A percentile compares a stretch with the other conserved stretches of the same genome.
Evolutionary conservation across 768 basidiomycete genomes (phyloP).

Genomic region (Coprinellus micaceus): DNA sequence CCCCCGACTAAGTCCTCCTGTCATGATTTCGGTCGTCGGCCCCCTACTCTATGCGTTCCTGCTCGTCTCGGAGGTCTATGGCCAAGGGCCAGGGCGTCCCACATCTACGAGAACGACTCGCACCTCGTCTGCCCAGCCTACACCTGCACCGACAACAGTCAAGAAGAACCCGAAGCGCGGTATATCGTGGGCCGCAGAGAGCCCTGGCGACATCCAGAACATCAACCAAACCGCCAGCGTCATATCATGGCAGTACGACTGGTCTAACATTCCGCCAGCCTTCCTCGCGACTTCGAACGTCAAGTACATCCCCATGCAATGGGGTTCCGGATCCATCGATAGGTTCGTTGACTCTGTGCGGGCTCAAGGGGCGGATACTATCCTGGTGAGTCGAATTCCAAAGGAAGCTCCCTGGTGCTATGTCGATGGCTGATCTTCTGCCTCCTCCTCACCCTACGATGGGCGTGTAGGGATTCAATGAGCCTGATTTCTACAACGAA

Average conservation of each 20-base stretch:
- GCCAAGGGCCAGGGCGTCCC: neutral
- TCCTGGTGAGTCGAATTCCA: slow-evolving; percentile 37
- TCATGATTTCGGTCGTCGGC: slow-evolving; percentile 2
- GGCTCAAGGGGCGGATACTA: slow-evolving; percentile 44
- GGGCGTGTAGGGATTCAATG: slow-evolving; percentile 32
- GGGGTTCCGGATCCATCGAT: slow-evolving; percentile 41
- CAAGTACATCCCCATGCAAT: slow-evolving; percentile 52
- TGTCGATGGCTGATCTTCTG: too few species aligned
- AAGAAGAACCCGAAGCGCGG: slow-evolving; percentile 46
- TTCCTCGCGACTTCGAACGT: slow-evolving; percentile 42
- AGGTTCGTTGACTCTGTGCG: slow-evolving; percentile 35
- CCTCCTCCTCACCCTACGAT: neutral
- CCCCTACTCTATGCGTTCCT: neutral
- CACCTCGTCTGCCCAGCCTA: neutral
- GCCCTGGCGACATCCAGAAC: slow-evolving; percentile 39
- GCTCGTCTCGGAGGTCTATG: neutral
- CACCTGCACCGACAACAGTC: slow-evolving; percentile 12
- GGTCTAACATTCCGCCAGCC: slow-evolving; percentile 44
- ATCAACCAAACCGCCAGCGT: slow-evolving; percentile 43
- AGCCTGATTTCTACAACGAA: slow-evolving; percentile 54
- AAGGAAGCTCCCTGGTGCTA: too few species aligned
- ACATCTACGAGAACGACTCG: neutral
- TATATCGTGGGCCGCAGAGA: slow-evolving; percentile 38
- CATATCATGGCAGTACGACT: slow-evolving; percentile 51
- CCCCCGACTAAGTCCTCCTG: neutral